Evolutionary conservation across 345 rosid genomes (phyloP).

Genomic region (Aquilaria sinensis): DNA sequence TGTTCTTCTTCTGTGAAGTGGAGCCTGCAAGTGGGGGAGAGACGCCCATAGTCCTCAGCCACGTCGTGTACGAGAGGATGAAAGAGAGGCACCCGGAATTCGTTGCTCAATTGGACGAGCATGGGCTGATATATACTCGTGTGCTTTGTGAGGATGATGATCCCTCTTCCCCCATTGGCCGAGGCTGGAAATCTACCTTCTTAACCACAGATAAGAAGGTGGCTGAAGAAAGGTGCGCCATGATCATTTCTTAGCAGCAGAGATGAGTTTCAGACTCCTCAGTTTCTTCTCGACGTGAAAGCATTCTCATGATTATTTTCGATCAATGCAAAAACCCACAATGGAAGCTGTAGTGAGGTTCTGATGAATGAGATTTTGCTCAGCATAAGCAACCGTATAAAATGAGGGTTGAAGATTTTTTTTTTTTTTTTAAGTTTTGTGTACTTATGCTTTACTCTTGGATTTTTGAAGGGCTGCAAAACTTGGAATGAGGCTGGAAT

Average conservation of each 20-base stretch:
- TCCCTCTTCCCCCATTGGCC: constrained; percentile 83
- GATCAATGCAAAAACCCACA: no score
- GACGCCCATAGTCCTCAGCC: constrained; percentile 87
- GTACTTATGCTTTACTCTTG: not conserved
- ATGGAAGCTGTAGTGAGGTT: no score
- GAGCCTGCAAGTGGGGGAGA: constrained; percentile 89
- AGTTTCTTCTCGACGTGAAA: no score
- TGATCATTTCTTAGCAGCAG: not conserved
- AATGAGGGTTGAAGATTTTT: no score
- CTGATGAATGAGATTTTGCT: no score
- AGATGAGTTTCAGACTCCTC: not conserved
- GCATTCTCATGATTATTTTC: no score
- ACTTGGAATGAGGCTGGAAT: constrained; percentile 76
- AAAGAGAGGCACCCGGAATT: constrained; percentile 60
- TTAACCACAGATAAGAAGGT: constrained; percentile 60
- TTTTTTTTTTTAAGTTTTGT: no score
- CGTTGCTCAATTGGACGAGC: constrained; percentile 54
- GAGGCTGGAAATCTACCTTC: constrained; percentile 95
- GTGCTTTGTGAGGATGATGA: constrained; percentile 75
- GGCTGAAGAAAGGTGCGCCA: constrained; percentile 57
- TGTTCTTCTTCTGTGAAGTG: constrained; percentile 87
- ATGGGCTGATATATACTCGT: constrained; percentile 64
- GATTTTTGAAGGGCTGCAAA: constrained; percentile 53
- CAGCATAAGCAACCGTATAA: no score
- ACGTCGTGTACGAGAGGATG: constrained; percentile 72